Conservation (phyloP, 1,139 yeast species). For the Suhomyces kunorum region DNA sequence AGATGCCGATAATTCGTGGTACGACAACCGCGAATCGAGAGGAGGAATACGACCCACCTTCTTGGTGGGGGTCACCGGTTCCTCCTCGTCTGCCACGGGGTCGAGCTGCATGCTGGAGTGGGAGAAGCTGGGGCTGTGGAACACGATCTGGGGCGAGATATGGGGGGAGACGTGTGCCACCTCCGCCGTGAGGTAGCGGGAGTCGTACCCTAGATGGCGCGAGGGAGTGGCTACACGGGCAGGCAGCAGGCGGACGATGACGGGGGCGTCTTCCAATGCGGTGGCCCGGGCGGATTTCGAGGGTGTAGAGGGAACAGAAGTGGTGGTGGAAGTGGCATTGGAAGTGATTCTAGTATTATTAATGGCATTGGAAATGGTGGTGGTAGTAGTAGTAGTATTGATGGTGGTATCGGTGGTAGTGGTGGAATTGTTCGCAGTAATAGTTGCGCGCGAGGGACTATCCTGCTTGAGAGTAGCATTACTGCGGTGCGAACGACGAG, state of each 20-base stretch:
- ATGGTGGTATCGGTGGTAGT: not conserved
- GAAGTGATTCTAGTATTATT: not conserved
- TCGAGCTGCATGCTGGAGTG: conserved; percentile 1
- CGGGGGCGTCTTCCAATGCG: conserved; percentile 9
- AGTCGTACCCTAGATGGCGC: conserved; percentile 6
- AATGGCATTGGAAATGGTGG: not conserved
- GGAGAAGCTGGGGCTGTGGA: not conserved
- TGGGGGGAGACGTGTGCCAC: not conserved
- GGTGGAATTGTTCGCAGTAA: not conserved
- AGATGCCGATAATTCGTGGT: not conserved
- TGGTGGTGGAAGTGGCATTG: not conserved
- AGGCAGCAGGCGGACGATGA: conserved; percentile 4
- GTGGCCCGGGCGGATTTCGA: not conserved
- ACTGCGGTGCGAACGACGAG: conserved; percentile 4
- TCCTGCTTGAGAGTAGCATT: conserved; percentile 2
- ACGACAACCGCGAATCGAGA: not conserved
- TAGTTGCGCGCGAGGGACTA: not conserved
- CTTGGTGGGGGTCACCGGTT: conserved; percentile 6
- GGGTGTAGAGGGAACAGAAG: not conserved
- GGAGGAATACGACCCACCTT: not conserved
- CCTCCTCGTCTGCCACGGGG: conserved; percentile 7
- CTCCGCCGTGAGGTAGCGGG: conserved; percentile 1
- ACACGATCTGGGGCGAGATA: not conserved
- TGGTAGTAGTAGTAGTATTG: not conserved
- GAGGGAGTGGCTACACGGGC: conserved; percentile 1